A percentile compares a stretch with the other conserved stretches of the same genome.
phyloP scores from a whole-genome alignment of 139 green algal genomes.

The Asterochloris sp. region DNA sequence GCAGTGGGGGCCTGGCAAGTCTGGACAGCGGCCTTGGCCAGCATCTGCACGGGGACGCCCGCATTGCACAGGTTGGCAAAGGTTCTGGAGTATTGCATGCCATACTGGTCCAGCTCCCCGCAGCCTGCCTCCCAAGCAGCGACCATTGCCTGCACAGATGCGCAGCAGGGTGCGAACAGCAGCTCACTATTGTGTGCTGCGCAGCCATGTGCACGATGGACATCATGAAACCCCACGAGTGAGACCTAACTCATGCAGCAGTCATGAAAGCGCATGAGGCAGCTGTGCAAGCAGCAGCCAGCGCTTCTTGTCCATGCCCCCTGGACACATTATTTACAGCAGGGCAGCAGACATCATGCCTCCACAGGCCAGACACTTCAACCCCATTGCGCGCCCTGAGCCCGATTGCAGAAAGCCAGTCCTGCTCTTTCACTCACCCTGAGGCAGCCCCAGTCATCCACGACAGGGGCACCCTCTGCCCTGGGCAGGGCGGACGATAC shows the following conservation, averaged over 20 bases:
- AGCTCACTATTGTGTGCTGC: not conserved
- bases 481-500: slow-evolving; percentile 4
- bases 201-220: no score
- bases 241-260: not conserved
- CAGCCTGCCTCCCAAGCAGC: slow-evolving; percentile 52
- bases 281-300: not conserved
- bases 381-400: no score
- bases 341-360: no score
- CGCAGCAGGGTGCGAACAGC: not conserved
- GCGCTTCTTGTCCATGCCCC: no score
- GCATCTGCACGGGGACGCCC: slow-evolving; percentile 30
- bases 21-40: slow-evolving; percentile 22
- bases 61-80: slow-evolving; percentile 89
- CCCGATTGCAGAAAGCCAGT: no score
- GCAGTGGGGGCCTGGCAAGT: not conserved
- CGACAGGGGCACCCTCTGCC: slow-evolving; percentile 37
- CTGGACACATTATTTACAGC: no score
- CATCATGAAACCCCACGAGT: no score
- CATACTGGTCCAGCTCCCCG: slow-evolving; percentile 74
- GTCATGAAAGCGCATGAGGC: not conserved
- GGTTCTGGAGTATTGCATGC: slow-evolving; percentile 73
- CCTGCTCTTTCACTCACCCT: slow-evolving; percentile 24
- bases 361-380: no score
- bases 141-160: slow-evolving; percentile 51
- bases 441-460: slow-evolving; percentile 91